Evolutionary conservation across 225 moss, liverwort and hornwort genomes (phyloP).

Genomic region (Physcomitrellopsis africana): DNA sequence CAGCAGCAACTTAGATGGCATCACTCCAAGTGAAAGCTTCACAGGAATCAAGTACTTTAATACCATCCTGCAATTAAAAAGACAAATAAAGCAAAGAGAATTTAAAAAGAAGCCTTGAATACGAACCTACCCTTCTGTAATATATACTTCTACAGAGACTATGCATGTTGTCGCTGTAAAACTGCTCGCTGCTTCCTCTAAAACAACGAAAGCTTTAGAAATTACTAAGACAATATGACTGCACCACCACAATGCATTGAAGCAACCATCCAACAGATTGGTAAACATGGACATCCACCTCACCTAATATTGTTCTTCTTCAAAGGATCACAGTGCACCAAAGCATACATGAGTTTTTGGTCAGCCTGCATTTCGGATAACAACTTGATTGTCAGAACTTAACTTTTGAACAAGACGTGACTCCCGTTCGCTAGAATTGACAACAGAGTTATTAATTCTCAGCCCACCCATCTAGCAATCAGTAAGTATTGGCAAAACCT

Average conservation of each 20-base stretch:
- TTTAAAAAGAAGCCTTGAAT: conserved; percentile 10
- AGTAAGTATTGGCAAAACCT: background rate
- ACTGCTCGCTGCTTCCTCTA: background rate
- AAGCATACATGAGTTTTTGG: conserved; percentile 79
- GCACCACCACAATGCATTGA: background rate
- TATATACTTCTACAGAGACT: background rate
- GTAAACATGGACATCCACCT: background rate
- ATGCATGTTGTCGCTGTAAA: background rate
- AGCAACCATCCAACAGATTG: background rate
- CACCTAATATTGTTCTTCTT: conserved; percentile 74
- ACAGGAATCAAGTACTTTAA: conserved; percentile 92
- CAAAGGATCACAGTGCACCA: conserved; percentile 63
- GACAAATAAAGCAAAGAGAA: background rate
- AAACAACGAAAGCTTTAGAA: background rate
- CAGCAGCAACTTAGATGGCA: conserved; percentile 77
- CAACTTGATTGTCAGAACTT: background rate
- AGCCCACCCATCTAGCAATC: background rate
- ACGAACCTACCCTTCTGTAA: background rate
- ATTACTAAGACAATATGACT: background rate
- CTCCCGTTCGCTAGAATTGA: background rate
- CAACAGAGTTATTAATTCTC: background rate
- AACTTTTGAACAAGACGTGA: background rate
- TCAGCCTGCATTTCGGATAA: conserved; percentile 62
- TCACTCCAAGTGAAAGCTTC: conserved; percentile 81
- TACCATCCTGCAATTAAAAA: conserved; percentile 74